These are phyloP conservation scores for Suhomyces canberraensis DNA, from an alignment of 805 yeast species.

Conservation along the genomic window DNA sequence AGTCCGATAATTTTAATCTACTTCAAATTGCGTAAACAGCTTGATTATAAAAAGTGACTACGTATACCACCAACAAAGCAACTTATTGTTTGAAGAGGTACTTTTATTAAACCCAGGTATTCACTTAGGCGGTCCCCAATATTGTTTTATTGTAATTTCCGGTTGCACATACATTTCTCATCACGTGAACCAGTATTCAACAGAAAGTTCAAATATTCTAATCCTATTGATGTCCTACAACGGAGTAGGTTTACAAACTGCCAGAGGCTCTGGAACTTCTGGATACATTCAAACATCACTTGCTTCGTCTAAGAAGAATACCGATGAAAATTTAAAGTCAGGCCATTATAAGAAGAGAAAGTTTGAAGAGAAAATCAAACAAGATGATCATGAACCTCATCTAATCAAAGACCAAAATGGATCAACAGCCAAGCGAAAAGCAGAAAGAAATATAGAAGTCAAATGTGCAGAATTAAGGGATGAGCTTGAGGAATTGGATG, in stretches of 20 bases:
- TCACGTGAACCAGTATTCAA: too few species aligned
- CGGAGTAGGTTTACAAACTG: slow-evolving; percentile 54
- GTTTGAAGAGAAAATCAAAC: slow-evolving; percentile 13
- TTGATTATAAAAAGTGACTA: too few species aligned
- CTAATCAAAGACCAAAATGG: slow-evolving; percentile 11
- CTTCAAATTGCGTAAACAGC: too few species aligned
- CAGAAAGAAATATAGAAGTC: slow-evolving; percentile 40
- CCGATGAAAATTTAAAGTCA: slow-evolving; percentile 14
- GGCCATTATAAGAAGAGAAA: slow-evolving; percentile 40
- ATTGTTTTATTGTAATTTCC: too few species aligned
- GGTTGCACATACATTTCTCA: too few species aligned
- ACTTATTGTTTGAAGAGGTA: too few species aligned
- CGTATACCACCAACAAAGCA: too few species aligned
- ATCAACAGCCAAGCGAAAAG: slow-evolving; percentile 19
- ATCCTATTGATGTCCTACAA: slow-evolving; percentile 60
- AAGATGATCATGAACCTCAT: not conserved
- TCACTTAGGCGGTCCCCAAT: too few species aligned
- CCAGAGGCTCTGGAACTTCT: slow-evolving; percentile 63
- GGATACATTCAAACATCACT: slow-evolving; percentile 54
- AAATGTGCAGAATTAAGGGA: slow-evolving; percentile 51
- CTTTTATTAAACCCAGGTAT: too few species aligned
- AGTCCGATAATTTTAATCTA: too few species aligned
- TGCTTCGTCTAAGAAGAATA: slow-evolving; percentile 11
- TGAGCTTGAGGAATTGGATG: slow-evolving; percentile 45
- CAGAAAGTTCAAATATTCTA: too few species aligned